phyloP scores from a whole-genome alignment of 805 yeast species.

The Starmerella gropengiesseri region DNA sequence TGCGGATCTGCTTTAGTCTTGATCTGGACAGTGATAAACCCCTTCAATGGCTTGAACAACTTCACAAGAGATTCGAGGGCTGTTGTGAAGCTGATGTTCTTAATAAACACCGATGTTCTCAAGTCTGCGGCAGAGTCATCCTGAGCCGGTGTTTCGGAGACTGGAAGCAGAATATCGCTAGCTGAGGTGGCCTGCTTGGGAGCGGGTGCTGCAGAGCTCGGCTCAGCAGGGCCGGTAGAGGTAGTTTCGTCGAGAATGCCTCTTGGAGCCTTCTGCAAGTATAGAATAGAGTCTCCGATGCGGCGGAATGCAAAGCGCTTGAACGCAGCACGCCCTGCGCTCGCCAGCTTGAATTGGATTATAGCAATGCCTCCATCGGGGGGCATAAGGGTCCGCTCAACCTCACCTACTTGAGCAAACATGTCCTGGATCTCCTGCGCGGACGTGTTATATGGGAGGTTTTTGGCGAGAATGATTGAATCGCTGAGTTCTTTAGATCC shows the following conservation, averaged over 20 bases:
- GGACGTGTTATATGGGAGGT: conserved; percentile 81
- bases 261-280: conserved; percentile 88
- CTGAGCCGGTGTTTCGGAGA: conserved; percentile 24
- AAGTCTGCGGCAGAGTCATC: conserved; percentile 33
- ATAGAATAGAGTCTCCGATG: conserved; percentile 74
- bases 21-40: conserved; percentile 72
- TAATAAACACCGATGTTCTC: conserved; percentile 79
- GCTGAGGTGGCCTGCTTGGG: conserved; percentile 14
- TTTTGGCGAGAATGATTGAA: conserved; percentile 68
- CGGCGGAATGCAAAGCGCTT: conserved; percentile 77
- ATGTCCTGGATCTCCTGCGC: conserved; percentile 70
- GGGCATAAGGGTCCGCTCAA: conserved; percentile 78
- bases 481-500: conserved; percentile 62
- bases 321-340: conserved; percentile 83
- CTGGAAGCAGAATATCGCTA: conserved; percentile 20
- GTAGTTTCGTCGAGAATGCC: conserved; percentile 48
- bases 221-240: conserved; percentile 20
- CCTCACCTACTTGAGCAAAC: conserved; percentile 68
- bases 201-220: not conserved
- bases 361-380: conserved; percentile 95
- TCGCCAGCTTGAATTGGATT: conserved; percentile 72
- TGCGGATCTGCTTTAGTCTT: conserved; percentile 83
- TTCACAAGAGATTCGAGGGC: conserved; percentile 45
- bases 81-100: conserved; percentile 82
- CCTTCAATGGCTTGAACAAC: conserved; percentile 59